Evolutionary conservation across 257 asterid species (phyloP), one percentile per base, ranked within the genome.

Genomic region (Phtheirospermum japonicum): DNA sequence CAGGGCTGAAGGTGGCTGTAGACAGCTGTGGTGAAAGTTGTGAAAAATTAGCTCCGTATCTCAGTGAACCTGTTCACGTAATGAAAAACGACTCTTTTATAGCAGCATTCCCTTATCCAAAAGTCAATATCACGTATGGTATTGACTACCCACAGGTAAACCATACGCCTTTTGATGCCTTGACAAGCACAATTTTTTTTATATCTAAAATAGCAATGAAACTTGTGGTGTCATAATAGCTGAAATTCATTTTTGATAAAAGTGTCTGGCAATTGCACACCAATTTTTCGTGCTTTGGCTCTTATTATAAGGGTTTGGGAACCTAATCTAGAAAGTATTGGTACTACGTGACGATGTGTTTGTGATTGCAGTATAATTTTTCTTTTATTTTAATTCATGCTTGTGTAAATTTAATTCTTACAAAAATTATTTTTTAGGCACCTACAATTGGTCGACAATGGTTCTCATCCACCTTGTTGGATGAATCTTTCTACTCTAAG

Each of bases 401-500:
- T 53, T 30, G 4, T 45, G 33, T 61, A 2, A 10, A 19, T 57
- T 45, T 19, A 14, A 37, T 39, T 28, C 36, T 36, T 30, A 33
- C 16, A 17, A 51, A 63, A 30, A 6, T 55, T 17, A 73, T 67
- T 32, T 69, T 69, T 59, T 80, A 90, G 98, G 96, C 85, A 48
- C 94, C 95, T 13, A 79, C 74, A 57, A 89, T 89, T 66, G 96
- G 95, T 59, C 75, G 85, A 50, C 99, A 92, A 39, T 92, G 99
- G 99, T 92, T 85, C 71, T 85, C 89, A 51, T 79, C 87, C 46
- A 65, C 79, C 55, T 36, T 75, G 28, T 69, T 45, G 52, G 89
- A 82, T 60, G 81, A 79, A 53, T 48, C 71, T 61, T 73, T 76
- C 61, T 89, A 83, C 76, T 67, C 74, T 43, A 64, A 78, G 79